Evolutionary conservation across 768 basidiomycete species (phyloP).

Genomic region (Goffeauzyma gilvescens): DNA sequence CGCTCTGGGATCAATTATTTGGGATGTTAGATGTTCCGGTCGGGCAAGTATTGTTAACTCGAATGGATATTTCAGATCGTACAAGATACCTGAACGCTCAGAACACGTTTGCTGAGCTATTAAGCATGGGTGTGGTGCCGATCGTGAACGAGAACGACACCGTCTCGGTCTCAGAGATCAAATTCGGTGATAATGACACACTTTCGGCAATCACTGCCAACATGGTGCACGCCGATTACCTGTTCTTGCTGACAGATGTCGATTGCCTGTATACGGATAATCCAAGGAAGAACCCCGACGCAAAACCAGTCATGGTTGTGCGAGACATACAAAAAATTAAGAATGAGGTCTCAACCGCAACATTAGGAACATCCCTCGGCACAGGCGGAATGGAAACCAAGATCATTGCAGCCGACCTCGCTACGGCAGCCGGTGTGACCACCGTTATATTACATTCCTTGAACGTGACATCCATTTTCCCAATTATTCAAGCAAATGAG

Average conservation of each 20-base stretch:
- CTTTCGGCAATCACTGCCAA: constrained; percentile 90
- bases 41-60: constrained; percentile 79
- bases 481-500: constrained; percentile 46
- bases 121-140: constrained; percentile 85
- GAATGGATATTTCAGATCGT: constrained; percentile 94
- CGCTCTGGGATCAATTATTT: constrained; percentile 92
- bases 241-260: constrained; percentile 90
- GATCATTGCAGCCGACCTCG: constrained; percentile 92
- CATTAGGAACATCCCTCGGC: constrained; percentile 77
- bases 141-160: constrained; percentile 99
- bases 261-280: constrained; percentile 90
- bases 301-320: constrained; percentile 63
- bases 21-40: constrained; percentile 84
- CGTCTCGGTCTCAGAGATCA: constrained; percentile 97
- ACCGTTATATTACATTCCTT: constrained; percentile 79
- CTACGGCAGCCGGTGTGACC: constrained; percentile 80
- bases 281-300: constrained; percentile 70
- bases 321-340: constrained; percentile 65
- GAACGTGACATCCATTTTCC: constrained; percentile 50
- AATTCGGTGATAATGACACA: constrained; percentile 98
- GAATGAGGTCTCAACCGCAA: constrained; percentile 74
- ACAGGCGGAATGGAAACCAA: constrained; percentile 99
- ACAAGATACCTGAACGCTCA: constrained; percentile 86
- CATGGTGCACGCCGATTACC: constrained; percentile 94
- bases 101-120: constrained; percentile 77